Evolutionary conservation across 768 basidiomycete genomes (phyloP).

Genomic region (Russula ochroleuca): DNA sequence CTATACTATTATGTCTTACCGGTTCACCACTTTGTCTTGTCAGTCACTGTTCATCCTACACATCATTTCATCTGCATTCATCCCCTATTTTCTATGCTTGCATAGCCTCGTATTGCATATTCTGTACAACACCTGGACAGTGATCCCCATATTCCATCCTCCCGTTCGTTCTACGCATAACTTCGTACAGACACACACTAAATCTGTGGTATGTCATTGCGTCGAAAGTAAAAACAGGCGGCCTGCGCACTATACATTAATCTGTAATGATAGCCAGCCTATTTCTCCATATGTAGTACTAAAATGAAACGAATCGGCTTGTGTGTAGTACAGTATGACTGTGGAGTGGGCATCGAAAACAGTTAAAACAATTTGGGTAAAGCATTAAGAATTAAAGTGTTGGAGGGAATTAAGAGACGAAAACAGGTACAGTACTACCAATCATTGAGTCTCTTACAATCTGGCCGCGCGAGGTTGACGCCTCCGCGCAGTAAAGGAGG

Average conservation of each 20-base stretch:
- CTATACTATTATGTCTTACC: constrained; percentile 3
- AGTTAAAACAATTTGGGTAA: too few relatives aligned
- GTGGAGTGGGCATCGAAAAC: too few relatives aligned
- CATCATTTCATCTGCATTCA: constrained; percentile 19
- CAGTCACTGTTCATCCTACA: constrained; percentile 16
- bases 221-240: constrained; percentile 6
- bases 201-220: constrained; percentile 10
- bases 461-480: constrained; percentile 68
- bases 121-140: constrained; percentile 21
- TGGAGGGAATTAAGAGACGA: too few relatives aligned
- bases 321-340: background rate
- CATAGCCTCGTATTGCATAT: constrained; percentile 18
- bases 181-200: constrained; percentile 7
- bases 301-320: background rate
- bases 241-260: constrained; percentile 14
- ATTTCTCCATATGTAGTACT: background rate
- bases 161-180: constrained; percentile 8
- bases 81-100: constrained; percentile 20
- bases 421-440: constrained; percentile 45
- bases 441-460: constrained; percentile 61
- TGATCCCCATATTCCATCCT: constrained; percentile 9
- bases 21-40: constrained; percentile 10
- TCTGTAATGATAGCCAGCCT: constrained; percentile 14
- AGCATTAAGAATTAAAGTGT: too few relatives aligned
- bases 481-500: constrained; percentile 85